Evolutionary conservation across 139 green algal genomes (phyloP).

Genomic region (Trebouxia sp.): DNA sequence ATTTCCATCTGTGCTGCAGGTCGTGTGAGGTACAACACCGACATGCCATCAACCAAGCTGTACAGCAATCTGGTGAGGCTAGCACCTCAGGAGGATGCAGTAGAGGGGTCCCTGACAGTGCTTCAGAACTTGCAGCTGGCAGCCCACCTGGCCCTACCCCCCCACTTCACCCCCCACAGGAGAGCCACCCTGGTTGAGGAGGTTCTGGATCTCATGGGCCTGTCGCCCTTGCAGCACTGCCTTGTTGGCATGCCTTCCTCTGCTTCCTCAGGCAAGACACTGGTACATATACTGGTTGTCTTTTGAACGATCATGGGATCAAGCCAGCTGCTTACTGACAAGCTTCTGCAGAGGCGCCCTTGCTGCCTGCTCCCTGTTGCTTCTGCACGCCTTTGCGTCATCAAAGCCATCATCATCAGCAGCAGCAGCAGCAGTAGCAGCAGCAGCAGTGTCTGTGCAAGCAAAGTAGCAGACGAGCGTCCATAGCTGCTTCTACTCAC

Average conservation of each 20-base stretch:
- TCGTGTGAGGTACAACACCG: not conserved
- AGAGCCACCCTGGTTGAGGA: slow-evolving; percentile 92
- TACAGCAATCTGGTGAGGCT: not conserved
- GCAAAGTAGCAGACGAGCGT: no score
- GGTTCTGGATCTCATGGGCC: slow-evolving; percentile 96
- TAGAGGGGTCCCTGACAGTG: slow-evolving; percentile 9
- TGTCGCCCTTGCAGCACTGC: slow-evolving; percentile 89
- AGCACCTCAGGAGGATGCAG: not conserved
- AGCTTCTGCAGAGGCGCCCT: no score
- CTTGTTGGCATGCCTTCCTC: slow-evolving; percentile 55
- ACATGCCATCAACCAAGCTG: not conserved
- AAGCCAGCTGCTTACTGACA: no score
- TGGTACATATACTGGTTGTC: no score
- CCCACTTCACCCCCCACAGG: slow-evolving; percentile 12
- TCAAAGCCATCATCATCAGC: no score
- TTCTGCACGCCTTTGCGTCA: no score
- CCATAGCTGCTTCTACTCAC: no score
- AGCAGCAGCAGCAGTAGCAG: no score
- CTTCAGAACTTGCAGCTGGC: slow-evolving; percentile 3
- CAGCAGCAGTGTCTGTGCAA: no score
- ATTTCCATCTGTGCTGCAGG: not conserved
- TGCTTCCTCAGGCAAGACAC: no score
- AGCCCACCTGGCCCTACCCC: not conserved
- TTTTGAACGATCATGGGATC: no score
- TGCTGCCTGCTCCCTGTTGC: no score